These are phyloP conservation scores for Medakamo hakoo DNA, from an alignment of 139 green algal species.

Conservation along the genomic window DNA sequence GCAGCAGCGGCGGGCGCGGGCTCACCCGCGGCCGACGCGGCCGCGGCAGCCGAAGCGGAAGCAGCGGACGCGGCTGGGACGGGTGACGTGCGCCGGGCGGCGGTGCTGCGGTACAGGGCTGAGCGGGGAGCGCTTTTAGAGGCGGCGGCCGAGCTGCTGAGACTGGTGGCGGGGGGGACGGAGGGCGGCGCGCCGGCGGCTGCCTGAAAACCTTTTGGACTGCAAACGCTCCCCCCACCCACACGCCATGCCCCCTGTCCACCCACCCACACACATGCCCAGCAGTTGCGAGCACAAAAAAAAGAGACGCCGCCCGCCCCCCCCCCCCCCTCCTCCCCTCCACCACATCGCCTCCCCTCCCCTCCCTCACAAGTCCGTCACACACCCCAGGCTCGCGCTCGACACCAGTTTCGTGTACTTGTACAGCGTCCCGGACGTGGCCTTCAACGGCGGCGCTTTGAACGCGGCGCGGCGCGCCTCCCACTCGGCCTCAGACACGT, in stretches of 20 bases:
- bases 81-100: slow-evolving; percentile 6
- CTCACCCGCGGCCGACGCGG: not conserved
- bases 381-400: slow-evolving; percentile 67
- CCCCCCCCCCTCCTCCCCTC: too few species aligned
- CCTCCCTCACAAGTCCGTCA: slow-evolving; percentile 69
- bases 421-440: slow-evolving; percentile 74
- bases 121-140: slow-evolving; percentile 16
- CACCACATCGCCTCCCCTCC: too few species aligned
- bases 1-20: slow-evolving; percentile 9
- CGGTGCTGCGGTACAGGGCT: slow-evolving; percentile 19
- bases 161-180: too few species aligned
- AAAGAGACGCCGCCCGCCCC: too few species aligned
- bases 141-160: slow-evolving; percentile 8
- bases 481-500: slow-evolving; percentile 55
- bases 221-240: too few species aligned
- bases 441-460: slow-evolving; percentile 63
- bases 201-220: too few species aligned
- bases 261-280: too few species aligned
- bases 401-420: slow-evolving; percentile 95
- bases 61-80: not conserved
- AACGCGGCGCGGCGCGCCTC: slow-evolving; percentile 41
- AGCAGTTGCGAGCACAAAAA: too few species aligned
- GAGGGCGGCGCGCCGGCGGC: too few species aligned
- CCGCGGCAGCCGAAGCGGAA: not conserved
- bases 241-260: too few species aligned